phyloP scores from a whole-genome alignment of 2,329 filamentous ascomycete genomes.

The Beauveria sp. region DNA sequence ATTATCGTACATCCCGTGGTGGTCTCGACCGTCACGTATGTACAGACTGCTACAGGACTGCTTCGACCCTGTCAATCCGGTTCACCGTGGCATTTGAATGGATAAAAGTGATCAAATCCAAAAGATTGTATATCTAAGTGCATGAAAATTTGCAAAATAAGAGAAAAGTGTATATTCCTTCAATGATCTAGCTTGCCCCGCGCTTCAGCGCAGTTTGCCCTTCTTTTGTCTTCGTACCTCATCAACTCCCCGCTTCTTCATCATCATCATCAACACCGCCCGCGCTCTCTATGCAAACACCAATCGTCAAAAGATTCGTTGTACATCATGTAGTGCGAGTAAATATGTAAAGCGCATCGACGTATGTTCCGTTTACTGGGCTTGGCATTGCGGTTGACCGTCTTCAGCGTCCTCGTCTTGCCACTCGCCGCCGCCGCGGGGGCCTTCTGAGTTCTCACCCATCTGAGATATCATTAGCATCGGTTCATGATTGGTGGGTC shows the following conservation, averaged over 20 bases:
- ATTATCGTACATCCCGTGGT: too few relatives aligned
- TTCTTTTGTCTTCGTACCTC: not conserved
- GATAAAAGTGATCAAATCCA: not conserved
- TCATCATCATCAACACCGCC: not conserved
- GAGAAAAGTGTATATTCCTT: not conserved
- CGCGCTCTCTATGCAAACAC: conserved; percentile 1
- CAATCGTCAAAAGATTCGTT: not conserved
- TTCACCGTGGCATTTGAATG: not conserved
- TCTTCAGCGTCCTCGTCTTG: conserved; percentile 65
- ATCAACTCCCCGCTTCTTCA: not conserved
- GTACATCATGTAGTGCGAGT: not conserved
- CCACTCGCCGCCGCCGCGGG: conserved; percentile 57
- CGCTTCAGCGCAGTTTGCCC: not conserved
- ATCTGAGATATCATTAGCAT: conserved; percentile 38
- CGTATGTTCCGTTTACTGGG: conserved; percentile 46
- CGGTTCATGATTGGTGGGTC: not conserved
- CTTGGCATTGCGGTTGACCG: conserved; percentile 61
- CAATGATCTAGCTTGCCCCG: not conserved
- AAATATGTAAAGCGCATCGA: not conserved
- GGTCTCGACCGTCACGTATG: too few relatives aligned
- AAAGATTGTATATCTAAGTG: not conserved
- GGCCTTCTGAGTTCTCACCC: conserved; percentile 63
- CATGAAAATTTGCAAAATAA: not conserved
- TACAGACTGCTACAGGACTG: not conserved
- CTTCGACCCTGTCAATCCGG: not conserved